Evolutionary conservation across 345 rosid genomes (phyloP).

Genomic region (Brassica nigra): DNA sequence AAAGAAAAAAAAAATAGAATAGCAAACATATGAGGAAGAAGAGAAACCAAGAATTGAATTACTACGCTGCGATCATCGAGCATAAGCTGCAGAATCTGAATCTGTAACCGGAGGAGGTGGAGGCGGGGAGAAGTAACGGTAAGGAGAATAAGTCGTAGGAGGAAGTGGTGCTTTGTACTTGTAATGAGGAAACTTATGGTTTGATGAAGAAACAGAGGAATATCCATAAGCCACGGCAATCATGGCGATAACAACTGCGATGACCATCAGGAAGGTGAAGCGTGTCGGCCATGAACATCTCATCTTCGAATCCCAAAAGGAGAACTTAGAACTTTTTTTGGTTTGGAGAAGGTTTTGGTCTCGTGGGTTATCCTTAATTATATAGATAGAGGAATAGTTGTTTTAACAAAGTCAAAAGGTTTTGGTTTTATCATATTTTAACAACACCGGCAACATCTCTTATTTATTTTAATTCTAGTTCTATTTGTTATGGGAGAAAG

Average conservation of each 20-base stretch:
- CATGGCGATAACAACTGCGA: conserved; percentile 29
- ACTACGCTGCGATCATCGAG: conserved; percentile 6
- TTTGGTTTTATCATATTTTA: conserved; percentile 3
- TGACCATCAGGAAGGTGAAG: neutral
- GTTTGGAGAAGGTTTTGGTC: neutral
- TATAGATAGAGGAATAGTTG: conserved; percentile 6
- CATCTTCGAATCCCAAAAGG: conserved; percentile 13
- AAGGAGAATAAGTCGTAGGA: conserved; percentile 39
- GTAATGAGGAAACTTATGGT: conserved; percentile 45
- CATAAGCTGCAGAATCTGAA: conserved; percentile 25
- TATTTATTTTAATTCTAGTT: neutral
- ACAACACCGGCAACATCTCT: conserved; percentile 1
- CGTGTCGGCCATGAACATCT: conserved; percentile 34
- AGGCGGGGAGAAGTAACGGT: conserved; percentile 43
- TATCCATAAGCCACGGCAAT: conserved; percentile 37
- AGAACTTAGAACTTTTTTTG: neutral
- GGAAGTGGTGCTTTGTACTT: conserved; percentile 42
- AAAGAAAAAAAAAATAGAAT: neutral
- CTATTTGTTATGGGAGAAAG: neutral
- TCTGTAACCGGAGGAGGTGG: conserved; percentile 28
- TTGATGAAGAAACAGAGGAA: conserved; percentile 31
- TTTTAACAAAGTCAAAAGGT: conserved; percentile 28
- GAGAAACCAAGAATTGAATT: conserved; percentile 5
- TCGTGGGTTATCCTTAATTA: neutral
- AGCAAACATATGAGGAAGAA: neutral